Conservation (phyloP, 352 stramenopile genomes). For the Phytophthora constricta region DNA sequence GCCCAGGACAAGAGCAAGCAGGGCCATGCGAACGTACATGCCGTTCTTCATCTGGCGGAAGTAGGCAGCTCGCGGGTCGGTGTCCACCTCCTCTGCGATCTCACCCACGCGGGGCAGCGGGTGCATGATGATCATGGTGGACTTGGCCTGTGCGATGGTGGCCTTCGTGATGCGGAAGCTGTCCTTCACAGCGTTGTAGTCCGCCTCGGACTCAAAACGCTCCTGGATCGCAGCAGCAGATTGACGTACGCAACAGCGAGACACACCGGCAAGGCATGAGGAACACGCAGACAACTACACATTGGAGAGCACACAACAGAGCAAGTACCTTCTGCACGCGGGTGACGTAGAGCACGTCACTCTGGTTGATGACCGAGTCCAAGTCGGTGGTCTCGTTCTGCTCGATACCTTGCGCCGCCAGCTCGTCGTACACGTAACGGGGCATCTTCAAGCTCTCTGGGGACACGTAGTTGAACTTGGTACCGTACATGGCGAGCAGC, state of each 20-base stretch:
- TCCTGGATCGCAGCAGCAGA: constrained; percentile 66
- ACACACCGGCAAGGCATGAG: neutral
- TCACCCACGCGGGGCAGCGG: constrained; percentile 98
- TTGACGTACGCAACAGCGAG: constrained; percentile 4
- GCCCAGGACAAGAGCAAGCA: constrained; percentile 94
- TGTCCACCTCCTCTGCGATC: constrained; percentile 96
- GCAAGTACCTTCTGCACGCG: constrained; percentile 92
- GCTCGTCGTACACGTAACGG: constrained; percentile 80
- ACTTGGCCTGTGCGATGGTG: constrained; percentile 88
- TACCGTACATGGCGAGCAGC: constrained; percentile 92
- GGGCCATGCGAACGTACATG: constrained; percentile 99
- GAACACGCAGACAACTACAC: neutral
- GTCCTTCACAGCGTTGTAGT: constrained; percentile 96
- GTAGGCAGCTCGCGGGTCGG: constrained; percentile 95
- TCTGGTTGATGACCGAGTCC: constrained; percentile 88
- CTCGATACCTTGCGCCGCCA: constrained; percentile 68
- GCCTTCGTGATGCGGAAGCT: constrained; percentile 81
- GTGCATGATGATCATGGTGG: constrained; percentile 97
- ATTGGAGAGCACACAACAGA: neutral
- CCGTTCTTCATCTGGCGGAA: constrained; percentile 98
- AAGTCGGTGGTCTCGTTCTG: constrained; percentile 90
- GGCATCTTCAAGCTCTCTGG: constrained; percentile 90
- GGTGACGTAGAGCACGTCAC: constrained; percentile 99
- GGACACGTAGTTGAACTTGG: constrained; percentile 93
- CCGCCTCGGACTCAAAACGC: constrained; percentile 93